Base-by-base conservation (phyloP, 2,329 filamentous ascomycete genomes). In the Monilinia fructigena region DNA sequence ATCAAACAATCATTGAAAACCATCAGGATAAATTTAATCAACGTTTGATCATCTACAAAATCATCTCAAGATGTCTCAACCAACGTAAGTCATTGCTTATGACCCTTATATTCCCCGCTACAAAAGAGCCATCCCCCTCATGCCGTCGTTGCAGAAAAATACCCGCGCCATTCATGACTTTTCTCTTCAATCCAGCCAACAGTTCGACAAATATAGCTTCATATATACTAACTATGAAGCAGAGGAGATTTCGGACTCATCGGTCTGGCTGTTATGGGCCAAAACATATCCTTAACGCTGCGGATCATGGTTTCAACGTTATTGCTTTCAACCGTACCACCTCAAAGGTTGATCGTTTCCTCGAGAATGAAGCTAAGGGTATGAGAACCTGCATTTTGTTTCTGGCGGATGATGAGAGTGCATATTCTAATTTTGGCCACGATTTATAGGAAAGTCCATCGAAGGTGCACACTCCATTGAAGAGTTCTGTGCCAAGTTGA, bases 261-360 rank as follows among this genome's bases (percentile, higher is more conserved):
- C 80, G 91, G 91, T 86, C 86, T 95, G 83, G 91, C 91, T 83
- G 91, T 95, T 82, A 95, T 95, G 86, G 86, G 85, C 80, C 89
- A 93, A 85, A 95, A 94, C 84, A 83, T 81, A 93, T 95, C 80
- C 82, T 95, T 78, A 95, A 95, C 81, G 91, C 89, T 83, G 91
- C 91, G 76, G 91, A 95, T 80, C 88, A 94, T 76, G 90, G 93
- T 78, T 98, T 96, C 88, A 98, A 92, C 79, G 92, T 99, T 78
- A 91, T 94, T 82, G 95, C 94, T 75, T 99, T 91, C 89, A 99
- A 99, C 90, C 91, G 95, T 82, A 99, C 95, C 75, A 92, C 97
- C 75, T 88, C 92, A 82, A 99, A 99, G 89, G 95, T 99, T 81
- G 93, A 98, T 85, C 86, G 86, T 75, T 97, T 97, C 87, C 83